A percentile compares a stretch with the other conserved stretches of the same genome.
Evolutionary conservation across 257 asterid species (phyloP).

Genomic region (Osmanthus fragrans): DNA sequence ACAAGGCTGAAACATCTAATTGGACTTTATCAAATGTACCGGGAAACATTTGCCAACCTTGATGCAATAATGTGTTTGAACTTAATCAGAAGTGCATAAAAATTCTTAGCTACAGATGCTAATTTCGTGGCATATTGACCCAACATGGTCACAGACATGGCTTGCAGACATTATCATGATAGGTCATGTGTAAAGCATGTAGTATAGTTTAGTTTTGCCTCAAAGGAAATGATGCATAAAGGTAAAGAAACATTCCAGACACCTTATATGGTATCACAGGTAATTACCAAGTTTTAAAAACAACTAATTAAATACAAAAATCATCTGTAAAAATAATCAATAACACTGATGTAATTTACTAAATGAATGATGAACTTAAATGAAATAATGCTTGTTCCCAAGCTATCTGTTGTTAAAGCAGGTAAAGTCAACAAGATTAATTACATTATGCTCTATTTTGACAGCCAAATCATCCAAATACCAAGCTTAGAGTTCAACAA

Average conservation of each 20-base stretch:
- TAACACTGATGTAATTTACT: background rate
- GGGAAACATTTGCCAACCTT: background rate
- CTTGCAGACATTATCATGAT: background rate
- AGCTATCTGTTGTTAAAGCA: background rate
- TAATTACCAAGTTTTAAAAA: background rate
- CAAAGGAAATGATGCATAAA: background rate
- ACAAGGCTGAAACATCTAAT: no score
- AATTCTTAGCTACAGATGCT: background rate
- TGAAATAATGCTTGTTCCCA: background rate
- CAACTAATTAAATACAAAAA: background rate
- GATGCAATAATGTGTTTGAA: background rate
- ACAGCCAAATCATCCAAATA: background rate
- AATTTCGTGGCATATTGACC: background rate
- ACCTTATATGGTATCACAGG: background rate
- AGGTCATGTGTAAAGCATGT: background rate
- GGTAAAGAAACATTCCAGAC: background rate
- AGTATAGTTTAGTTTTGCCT: background rate
- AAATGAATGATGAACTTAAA: background rate
- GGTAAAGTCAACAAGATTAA: background rate
- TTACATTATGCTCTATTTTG: background rate
- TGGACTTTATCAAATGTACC: background rate
- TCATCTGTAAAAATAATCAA: background rate
- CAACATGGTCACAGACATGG: background rate
- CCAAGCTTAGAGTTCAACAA: slow-evolving; percentile 3
- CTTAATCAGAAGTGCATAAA: background rate